Conservation (phyloP, 2,329 filamentous ascomycete species). For the Sporothrix schenckii region DNA sequence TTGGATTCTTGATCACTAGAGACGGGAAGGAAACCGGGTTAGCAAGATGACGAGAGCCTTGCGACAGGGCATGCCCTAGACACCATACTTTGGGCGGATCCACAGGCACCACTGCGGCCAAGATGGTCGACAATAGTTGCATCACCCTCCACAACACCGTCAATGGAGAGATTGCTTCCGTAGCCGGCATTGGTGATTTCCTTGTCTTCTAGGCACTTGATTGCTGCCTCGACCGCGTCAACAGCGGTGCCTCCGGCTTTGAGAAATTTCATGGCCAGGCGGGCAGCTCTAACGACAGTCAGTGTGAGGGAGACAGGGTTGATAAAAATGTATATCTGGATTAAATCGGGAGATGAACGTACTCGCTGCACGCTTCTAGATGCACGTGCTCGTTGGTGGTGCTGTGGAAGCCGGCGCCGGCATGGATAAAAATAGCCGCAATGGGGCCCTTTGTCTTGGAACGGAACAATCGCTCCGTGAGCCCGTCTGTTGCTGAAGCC, state of each 20-base stretch:
- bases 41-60: not conserved
- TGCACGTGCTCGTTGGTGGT: slow-evolving; percentile 81
- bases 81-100: slow-evolving; percentile 76
- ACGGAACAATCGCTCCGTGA: slow-evolving; percentile 39
- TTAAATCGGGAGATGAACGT: slow-evolving; percentile 46
- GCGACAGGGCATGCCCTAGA: slow-evolving; percentile 35
- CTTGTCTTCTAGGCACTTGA: slow-evolving; percentile 85
- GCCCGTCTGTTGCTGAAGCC: slow-evolving; percentile 33
- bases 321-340: not conserved
- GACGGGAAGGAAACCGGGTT: not conserved
- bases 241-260: slow-evolving; percentile 77
- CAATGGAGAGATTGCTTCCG: slow-evolving; percentile 89
- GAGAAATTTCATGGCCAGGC: slow-evolving; percentile 78
- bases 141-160: slow-evolving; percentile 92
- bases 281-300: slow-evolving; percentile 66
- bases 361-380: slow-evolving; percentile 86
- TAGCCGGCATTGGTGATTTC: slow-evolving; percentile 97
- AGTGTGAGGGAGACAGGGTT: slow-evolving; percentile 11
- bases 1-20: slow-evolving; percentile 89
- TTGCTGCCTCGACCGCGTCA: slow-evolving; percentile 86
- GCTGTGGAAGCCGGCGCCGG: slow-evolving; percentile 93
- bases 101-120: slow-evolving; percentile 89
- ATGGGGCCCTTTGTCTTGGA: slow-evolving; percentile 35
- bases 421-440: slow-evolving; percentile 87
- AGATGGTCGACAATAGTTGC: slow-evolving; percentile 89